Evolutionary conservation across 768 basidiomycete genomes (phyloP).

Genomic region (Amanita molliuscula): DNA sequence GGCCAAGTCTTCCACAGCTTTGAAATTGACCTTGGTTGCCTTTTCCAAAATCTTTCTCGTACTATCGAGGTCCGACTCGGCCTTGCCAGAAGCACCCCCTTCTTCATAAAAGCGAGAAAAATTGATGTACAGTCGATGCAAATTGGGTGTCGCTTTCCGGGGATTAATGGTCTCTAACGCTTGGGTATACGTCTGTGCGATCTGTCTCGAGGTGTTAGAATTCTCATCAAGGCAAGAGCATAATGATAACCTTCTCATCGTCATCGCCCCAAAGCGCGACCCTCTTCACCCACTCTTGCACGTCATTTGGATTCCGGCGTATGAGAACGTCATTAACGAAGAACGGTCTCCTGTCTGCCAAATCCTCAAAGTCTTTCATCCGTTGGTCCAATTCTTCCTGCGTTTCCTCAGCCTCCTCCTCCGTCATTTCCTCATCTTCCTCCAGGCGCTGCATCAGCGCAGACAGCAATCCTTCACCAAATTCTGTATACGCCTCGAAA

Average conservation of each 20-base stretch:
- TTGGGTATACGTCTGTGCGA: conserved; percentile 86
- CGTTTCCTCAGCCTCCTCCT: conserved; percentile 64
- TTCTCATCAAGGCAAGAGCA: neutral
- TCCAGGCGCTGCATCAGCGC: conserved; percentile 83
- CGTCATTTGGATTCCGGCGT: conserved; percentile 91
- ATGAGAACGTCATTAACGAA: conserved; percentile 92
- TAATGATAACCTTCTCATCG: conserved; percentile 71
- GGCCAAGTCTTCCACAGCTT: conserved; percentile 92
- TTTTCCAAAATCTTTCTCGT: conserved; percentile 92
- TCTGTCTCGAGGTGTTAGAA: conserved; percentile 31
- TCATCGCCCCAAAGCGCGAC: conserved; percentile 89
- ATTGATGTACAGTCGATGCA: conserved; percentile 85
- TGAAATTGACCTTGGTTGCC: conserved; percentile 85
- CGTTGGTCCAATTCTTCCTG: conserved; percentile 77
- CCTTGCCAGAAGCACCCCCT: conserved; percentile 72
- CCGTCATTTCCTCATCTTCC: conserved; percentile 78
- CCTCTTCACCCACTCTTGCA: conserved; percentile 99
- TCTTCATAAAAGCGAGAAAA: conserved; percentile 98
- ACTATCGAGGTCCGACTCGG: conserved; percentile 73
- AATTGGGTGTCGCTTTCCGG: conserved; percentile 81
- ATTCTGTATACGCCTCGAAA: conserved; percentile 94
- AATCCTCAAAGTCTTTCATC: conserved; percentile 88
- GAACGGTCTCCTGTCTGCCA: conserved; percentile 95
- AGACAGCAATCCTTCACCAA: conserved; percentile 81
- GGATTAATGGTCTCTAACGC: conserved; percentile 85